Evolutionary conservation across 176 grass and related monocot genomes (phyloP).

Genomic region (Alloteropsis semialata): DNA sequence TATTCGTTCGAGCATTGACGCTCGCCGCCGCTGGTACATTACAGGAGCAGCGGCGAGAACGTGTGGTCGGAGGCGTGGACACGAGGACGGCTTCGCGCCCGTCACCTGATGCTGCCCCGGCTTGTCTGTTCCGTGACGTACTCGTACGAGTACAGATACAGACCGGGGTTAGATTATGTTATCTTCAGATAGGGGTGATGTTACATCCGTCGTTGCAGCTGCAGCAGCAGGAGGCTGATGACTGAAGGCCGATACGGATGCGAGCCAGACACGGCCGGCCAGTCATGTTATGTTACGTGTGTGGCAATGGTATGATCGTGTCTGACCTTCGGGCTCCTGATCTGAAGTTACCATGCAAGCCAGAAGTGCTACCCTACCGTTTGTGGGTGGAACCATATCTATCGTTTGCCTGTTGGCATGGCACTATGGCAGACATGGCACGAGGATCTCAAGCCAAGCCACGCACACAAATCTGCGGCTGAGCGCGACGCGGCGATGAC

Average conservation of each 20-base stretch:
- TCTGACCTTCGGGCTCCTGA: background rate
- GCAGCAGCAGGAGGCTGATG: background rate
- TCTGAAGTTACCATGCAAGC: background rate
- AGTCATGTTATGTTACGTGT: background rate
- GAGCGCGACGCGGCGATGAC: background rate
- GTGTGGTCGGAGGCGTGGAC: background rate
- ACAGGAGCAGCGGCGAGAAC: background rate
- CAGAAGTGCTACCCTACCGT: too few relatives aligned
- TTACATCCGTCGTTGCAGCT: background rate
- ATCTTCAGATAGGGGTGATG: conserved; percentile 16
- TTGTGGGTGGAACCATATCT: background rate
- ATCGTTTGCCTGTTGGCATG: background rate
- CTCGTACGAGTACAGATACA: background rate
- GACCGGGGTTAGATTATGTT: conserved; percentile 25
- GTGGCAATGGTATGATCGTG: too few relatives aligned
- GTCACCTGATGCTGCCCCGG: background rate
- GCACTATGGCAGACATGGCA: background rate
- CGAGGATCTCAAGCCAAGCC: background rate
- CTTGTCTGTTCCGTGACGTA: background rate
- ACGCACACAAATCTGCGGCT: background rate
- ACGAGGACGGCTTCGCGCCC: background rate
- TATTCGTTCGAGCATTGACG: background rate
- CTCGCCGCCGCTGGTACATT: background rate
- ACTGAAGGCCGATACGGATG: background rate
- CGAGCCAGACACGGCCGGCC: background rate